Percentiles rank a stretch among this genome's conserved stretches.
Evolutionary conservation across 106 monocot species (phyloP).

Genomic region (Allium sativum): DNA sequence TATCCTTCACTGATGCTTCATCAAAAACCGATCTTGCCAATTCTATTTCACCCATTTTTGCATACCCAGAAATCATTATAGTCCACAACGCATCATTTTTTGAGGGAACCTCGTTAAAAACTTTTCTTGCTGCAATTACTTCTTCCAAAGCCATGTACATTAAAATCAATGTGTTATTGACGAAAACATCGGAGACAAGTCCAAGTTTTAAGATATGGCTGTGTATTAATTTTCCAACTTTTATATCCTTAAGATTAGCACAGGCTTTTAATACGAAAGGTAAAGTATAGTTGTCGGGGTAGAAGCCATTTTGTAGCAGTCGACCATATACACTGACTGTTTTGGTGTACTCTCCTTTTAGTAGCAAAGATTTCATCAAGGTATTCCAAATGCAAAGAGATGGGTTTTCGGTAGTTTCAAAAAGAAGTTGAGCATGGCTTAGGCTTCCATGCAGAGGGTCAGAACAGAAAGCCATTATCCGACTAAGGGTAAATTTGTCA

Average conservation of each 20-base stretch:
- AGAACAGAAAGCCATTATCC: constrained; percentile 32
- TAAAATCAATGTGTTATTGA: constrained; percentile 21
- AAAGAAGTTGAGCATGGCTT: constrained; percentile 19
- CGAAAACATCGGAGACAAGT: constrained; percentile 19
- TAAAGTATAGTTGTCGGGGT: constrained; percentile 30
- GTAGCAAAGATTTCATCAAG: constrained; percentile 29
- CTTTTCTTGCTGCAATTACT: constrained; percentile 2
- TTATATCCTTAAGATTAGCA: constrained; percentile 1
- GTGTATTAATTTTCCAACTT: constrained; percentile 16
- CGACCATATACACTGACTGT: constrained; percentile 7
- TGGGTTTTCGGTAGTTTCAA: constrained; percentile 8
- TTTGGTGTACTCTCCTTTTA: constrained; percentile 1
- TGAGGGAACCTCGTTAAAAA: constrained; percentile 23
- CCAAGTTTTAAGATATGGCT: constrained; percentile 20
- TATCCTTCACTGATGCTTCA: constrained; percentile 18
- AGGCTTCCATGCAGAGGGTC: constrained; percentile 18
- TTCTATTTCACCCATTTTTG: constrained; percentile 29
- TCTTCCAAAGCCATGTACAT: constrained; percentile 19
- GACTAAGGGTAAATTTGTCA: constrained; percentile 18
- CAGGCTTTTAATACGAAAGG: constrained; percentile 30
- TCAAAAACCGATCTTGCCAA: constrained; percentile 29
- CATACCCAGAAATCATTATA: constrained; percentile 25
- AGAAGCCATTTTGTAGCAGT: constrained; percentile 9
- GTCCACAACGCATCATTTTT: constrained; percentile 23
- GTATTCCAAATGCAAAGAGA: constrained; percentile 34